phyloP scores from a whole-genome alignment of 192 early-diverging fungal species.

The Geosiphon pyriformis region DNA sequence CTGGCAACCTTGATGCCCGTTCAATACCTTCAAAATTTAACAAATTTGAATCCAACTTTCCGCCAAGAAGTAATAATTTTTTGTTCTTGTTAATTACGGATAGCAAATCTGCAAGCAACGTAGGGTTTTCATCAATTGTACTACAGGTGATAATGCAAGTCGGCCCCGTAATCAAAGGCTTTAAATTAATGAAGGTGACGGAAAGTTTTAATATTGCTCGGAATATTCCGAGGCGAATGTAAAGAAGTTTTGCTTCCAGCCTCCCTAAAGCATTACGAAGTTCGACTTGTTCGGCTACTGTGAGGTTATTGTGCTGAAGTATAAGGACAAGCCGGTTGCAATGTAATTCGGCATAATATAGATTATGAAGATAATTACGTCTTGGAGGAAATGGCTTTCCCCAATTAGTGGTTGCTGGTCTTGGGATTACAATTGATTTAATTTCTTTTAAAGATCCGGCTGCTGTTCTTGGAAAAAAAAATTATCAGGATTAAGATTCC shows the following conservation, averaged over 20 bases:
- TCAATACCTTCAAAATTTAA: slow-evolving; percentile 46
- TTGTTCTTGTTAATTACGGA: slow-evolving; percentile 44
- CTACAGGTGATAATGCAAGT: slow-evolving; percentile 47
- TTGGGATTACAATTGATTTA: slow-evolving; percentile 14
- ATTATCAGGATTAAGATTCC: no score
- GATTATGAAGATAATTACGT: slow-evolving; percentile 42
- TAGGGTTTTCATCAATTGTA: slow-evolving; percentile 34
- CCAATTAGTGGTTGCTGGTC: slow-evolving; percentile 29
- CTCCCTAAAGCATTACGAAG: slow-evolving; percentile 42
- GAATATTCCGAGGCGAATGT: slow-evolving; percentile 45
- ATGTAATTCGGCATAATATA: slow-evolving; percentile 39
- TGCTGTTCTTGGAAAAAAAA: no score
- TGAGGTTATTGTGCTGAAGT: slow-evolving; percentile 58
- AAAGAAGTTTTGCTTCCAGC: slow-evolving; percentile 35
- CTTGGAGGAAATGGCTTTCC: slow-evolving; percentile 43
- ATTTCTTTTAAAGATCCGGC: no score
- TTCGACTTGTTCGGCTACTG: slow-evolving; percentile 43
- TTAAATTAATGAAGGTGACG: slow-evolving; percentile 38
- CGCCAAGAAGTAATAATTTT: slow-evolving; percentile 51
- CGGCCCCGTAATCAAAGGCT: slow-evolving; percentile 46
- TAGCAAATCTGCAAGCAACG: slow-evolving; percentile 35
- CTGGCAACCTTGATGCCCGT: slow-evolving; percentile 45
- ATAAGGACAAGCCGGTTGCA: slow-evolving; percentile 49
- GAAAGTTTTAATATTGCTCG: slow-evolving; percentile 40
- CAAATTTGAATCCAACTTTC: slow-evolving; percentile 47